Evolutionary conservation across 192 early-diverging fungal genomes (phyloP).

Genomic region (Entomortierella chlamydospora): DNA sequence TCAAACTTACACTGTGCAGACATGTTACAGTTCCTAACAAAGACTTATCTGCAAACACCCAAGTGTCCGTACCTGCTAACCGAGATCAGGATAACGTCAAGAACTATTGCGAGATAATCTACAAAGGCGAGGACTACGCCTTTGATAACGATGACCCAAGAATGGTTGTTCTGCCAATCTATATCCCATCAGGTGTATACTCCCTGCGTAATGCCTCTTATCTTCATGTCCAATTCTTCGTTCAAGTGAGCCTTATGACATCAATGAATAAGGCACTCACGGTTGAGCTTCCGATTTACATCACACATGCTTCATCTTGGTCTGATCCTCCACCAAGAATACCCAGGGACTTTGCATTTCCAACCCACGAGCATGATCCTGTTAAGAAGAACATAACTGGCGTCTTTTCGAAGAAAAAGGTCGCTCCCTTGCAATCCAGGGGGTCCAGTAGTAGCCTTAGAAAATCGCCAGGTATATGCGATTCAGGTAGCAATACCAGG

Average conservation of each 20-base stretch:
- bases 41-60: constrained; percentile 7
- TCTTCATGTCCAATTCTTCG: constrained; percentile 45
- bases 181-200: constrained; percentile 47
- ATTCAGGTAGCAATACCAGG: background rate
- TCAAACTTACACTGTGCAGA: constrained; percentile 49
- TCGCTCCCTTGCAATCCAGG: background rate
- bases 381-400: constrained; percentile 50
- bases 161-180: constrained; percentile 34
- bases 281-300: constrained; percentile 45
- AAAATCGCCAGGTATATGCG: background rate
- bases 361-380: constrained; percentile 35
- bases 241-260: constrained; percentile 49
- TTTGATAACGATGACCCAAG: constrained; percentile 44
- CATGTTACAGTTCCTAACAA: constrained; percentile 18
- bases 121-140: constrained; percentile 49
- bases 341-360: constrained; percentile 43
- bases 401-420: constrained; percentile 41
- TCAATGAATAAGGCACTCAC: constrained; percentile 44
- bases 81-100: constrained; percentile 47
- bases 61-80: background rate
- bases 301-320: constrained; percentile 50
- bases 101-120: constrained; percentile 51
- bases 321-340: constrained; percentile 50
- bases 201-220: constrained; percentile 35
- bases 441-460: background rate